Evolutionary conservation across 768 basidiomycete species (phyloP).

Genomic region (Saitozyma podzolica): DNA sequence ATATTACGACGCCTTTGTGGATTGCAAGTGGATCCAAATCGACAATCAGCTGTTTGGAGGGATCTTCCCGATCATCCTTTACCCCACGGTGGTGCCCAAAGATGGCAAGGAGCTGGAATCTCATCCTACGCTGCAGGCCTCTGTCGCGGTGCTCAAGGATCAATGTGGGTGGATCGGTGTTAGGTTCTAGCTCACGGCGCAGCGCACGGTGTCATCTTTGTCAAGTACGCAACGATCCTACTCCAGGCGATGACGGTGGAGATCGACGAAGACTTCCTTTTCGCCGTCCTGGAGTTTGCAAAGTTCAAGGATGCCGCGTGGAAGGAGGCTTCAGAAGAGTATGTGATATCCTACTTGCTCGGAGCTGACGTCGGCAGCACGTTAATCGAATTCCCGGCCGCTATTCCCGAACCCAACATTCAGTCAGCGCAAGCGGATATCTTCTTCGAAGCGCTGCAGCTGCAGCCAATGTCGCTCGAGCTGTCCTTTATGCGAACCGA

Average conservation of each 20-base stretch:
- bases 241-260: constrained; percentile 93
- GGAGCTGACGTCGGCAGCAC: constrained; percentile 56
- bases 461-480: constrained; percentile 89
- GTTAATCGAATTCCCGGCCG: constrained; percentile 68
- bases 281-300: constrained; percentile 84
- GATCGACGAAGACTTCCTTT: constrained; percentile 94
- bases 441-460: constrained; percentile 92
- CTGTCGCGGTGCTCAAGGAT: constrained; percentile 87
- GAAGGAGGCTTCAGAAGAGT: constrained; percentile 78
- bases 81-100: constrained; percentile 79
- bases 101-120: constrained; percentile 69
- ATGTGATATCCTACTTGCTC: constrained; percentile 38
- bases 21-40: constrained; percentile 84
- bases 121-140: constrained; percentile 83
- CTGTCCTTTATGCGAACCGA: constrained; percentile 98
- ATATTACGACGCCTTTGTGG: constrained; percentile 75
- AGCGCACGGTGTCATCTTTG: constrained; percentile 98
- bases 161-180: constrained; percentile 63
- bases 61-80: constrained; percentile 87
- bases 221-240: constrained; percentile 94
- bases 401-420: constrained; percentile 57
- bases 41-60: constrained; percentile 99
- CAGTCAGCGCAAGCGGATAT: constrained; percentile 65
- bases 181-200: constrained; percentile 12
- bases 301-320: constrained; percentile 90